Evolutionary conservation across 2,329 filamentous ascomycete species (phyloP).

Genomic region (Alternaria arbusti): DNA sequence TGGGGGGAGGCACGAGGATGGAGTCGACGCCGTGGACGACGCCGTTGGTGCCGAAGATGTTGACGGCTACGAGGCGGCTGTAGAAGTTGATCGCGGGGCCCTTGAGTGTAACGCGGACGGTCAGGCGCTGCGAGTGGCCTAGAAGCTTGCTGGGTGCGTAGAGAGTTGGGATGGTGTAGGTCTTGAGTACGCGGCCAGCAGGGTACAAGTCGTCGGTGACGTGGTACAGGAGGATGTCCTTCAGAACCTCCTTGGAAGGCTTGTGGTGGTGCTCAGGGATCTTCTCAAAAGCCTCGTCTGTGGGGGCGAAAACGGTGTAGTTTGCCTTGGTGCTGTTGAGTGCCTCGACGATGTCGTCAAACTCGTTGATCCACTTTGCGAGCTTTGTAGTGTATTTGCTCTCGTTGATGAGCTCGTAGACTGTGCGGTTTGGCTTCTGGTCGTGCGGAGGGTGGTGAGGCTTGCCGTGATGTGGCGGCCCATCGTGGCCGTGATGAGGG

Average conservation of each 20-base stretch:
- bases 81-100: constrained; percentile 80
- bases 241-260: constrained; percentile 72
- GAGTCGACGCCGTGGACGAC: constrained; percentile 78
- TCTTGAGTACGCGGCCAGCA: constrained; percentile 68
- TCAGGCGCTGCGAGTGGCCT: constrained; percentile 69
- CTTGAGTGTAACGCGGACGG: constrained; percentile 66
- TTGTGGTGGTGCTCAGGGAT: constrained; percentile 63
- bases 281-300: constrained; percentile 76
- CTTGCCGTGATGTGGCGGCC: constrained; percentile 45
- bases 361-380: constrained; percentile 74
- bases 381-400: constrained; percentile 81
- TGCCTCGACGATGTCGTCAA: constrained; percentile 71
- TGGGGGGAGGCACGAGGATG: constrained; percentile 78
- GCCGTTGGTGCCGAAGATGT: constrained; percentile 79
- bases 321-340: constrained; percentile 78
- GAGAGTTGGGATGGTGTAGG: constrained; percentile 76
- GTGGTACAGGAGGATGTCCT: constrained; percentile 76
- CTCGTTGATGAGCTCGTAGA: constrained; percentile 79
- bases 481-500: constrained; percentile 34
- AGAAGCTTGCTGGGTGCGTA: constrained; percentile 64
- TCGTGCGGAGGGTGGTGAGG: constrained; percentile 49
- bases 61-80: constrained; percentile 69
- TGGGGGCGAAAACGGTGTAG: constrained; percentile 82
- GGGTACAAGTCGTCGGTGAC: constrained; percentile 72
- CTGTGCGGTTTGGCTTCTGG: constrained; percentile 67